phyloP scores from a whole-genome alignment of 2,329 filamentous ascomycete species.

The Diplodia sapinea region DNA sequence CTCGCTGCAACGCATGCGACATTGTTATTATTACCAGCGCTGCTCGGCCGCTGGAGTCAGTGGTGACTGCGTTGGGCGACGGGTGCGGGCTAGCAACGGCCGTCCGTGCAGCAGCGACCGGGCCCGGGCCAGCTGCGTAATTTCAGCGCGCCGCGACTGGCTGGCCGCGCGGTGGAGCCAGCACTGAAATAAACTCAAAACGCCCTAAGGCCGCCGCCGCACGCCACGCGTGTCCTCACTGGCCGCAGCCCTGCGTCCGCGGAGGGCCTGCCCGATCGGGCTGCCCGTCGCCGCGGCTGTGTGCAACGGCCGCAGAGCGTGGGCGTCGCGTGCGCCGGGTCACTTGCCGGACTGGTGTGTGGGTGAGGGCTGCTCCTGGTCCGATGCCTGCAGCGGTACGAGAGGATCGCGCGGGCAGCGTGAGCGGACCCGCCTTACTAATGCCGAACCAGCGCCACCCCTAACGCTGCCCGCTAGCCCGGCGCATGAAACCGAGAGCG shows the following conservation, averaged over 20 bases:
- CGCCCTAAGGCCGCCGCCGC: conserved; percentile 33
- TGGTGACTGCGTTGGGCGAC: conserved; percentile 37
- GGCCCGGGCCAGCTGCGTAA: conserved; percentile 25
- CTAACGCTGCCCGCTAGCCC: conserved; percentile 20
- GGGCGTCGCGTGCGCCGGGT: conserved; percentile 29
- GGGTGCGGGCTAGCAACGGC: conserved; percentile 40
- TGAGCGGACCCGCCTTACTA: conserved; percentile 18
- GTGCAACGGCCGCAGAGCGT: conserved; percentile 31
- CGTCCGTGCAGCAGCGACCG: conserved; percentile 34
- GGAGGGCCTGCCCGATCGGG: conserved; percentile 28
- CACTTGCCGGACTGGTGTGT: conserved; percentile 26
- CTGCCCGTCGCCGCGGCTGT: conserved; percentile 14
- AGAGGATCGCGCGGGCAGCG: conserved; percentile 22
- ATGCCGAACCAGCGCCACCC: conserved; percentile 22
- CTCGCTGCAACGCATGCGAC: conserved; percentile 41
- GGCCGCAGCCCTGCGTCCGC: conserved; percentile 26
- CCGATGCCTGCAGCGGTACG: conserved; percentile 23
- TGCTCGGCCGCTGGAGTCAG: conserved; percentile 33
- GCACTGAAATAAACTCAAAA: conserved; percentile 35
- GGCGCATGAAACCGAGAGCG: conserved; percentile 27
- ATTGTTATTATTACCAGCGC: conserved; percentile 48
- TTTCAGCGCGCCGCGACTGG: conserved; percentile 27
- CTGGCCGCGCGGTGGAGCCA: conserved; percentile 25
- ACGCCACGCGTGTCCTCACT: conserved; percentile 29
- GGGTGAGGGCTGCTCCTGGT: conserved; percentile 21